These are phyloP conservation scores for Fusarium clavum DNA, from an alignment of 2,329 filamentous ascomycete genomes.

Conservation along the genomic window DNA sequence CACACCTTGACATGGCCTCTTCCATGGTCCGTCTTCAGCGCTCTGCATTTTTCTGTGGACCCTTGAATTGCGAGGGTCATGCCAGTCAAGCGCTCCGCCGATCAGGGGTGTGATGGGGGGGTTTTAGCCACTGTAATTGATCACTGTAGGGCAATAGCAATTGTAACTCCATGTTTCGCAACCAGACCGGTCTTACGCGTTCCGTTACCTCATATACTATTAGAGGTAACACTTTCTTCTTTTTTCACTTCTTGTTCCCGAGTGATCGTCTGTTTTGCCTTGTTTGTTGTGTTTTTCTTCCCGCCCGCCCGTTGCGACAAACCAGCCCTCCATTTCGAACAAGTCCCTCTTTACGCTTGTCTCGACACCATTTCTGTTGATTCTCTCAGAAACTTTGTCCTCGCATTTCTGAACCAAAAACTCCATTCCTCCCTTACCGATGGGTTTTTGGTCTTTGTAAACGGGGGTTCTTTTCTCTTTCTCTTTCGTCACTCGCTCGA, in stretches of 20 bases:
- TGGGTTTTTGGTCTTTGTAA: constrained; percentile 11
- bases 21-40: constrained; percentile 1
- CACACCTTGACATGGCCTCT: constrained; percentile 17
- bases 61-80: constrained; percentile 11
- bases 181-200: constrained; percentile 26
- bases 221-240: constrained; percentile 9
- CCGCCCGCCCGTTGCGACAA: not conserved
- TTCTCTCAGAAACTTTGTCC: constrained; percentile 8
- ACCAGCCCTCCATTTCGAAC: not conserved
- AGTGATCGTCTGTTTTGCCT: constrained; percentile 13
- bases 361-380: constrained; percentile 12
- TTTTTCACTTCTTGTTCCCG: not conserved
- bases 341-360: constrained; percentile 35
- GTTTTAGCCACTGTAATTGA: not conserved
- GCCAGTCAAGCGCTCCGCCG: constrained; percentile 11
- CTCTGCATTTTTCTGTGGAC: constrained; percentile 11
- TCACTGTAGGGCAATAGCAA: constrained; percentile 5
- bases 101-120: constrained; percentile 15
- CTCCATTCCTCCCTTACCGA: not conserved
- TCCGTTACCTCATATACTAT: constrained; percentile 31
- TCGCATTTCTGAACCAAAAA: constrained; percentile 10
- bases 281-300: not conserved
- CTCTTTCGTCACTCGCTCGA: constrained; percentile 19
- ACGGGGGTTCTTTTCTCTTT: not conserved
- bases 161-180: constrained; percentile 7